Evolutionary conservation across 2,329 filamentous ascomycete species (phyloP).

Genomic region (Exophiala alcalophila): DNA sequence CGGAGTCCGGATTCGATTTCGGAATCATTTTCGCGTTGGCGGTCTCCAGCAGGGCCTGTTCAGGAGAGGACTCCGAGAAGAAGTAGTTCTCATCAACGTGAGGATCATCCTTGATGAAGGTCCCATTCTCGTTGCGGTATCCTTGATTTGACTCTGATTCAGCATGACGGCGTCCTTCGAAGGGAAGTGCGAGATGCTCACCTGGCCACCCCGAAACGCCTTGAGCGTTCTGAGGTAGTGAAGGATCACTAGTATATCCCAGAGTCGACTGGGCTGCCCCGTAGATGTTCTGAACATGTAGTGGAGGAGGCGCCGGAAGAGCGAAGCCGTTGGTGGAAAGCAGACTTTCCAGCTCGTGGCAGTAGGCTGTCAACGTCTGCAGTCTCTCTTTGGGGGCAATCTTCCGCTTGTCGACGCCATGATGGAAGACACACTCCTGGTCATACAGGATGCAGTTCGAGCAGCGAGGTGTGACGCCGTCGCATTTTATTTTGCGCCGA

Average conservation of each 20-base stretch:
- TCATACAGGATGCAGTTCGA: slow-evolving; percentile 26
- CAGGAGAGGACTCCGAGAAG: slow-evolving; percentile 9
- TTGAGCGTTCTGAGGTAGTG: neutral
- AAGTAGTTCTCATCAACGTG: slow-evolving; percentile 4
- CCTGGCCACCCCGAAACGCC: slow-evolving; percentile 2
- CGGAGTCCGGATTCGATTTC: neutral
- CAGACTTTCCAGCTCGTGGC: slow-evolving; percentile 15
- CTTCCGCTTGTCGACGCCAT: slow-evolving; percentile 22
- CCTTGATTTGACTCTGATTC: neutral
- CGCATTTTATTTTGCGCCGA: slow-evolving; percentile 31
- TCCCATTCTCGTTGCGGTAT: neutral
- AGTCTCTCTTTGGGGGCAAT: slow-evolving; percentile 23
- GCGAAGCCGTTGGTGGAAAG: slow-evolving; percentile 13
- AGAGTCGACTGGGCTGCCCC: neutral
- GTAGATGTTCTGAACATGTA: slow-evolving; percentile 7
- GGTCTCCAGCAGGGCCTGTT: neutral
- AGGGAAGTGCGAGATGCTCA: neutral
- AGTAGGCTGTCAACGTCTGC: slow-evolving; percentile 18
- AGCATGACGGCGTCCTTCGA: neutral
- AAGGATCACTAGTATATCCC: neutral
- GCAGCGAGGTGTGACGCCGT: slow-evolving; percentile 29
- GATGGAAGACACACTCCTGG: slow-evolving; percentile 22
- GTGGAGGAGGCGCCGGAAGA: slow-evolving; percentile 14
- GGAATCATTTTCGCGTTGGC: slow-evolving; percentile 1
- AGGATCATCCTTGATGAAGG: neutral